Base-by-base conservation (phyloP, 768 basidiomycete species). In the Tulasnella sp. region DNA sequence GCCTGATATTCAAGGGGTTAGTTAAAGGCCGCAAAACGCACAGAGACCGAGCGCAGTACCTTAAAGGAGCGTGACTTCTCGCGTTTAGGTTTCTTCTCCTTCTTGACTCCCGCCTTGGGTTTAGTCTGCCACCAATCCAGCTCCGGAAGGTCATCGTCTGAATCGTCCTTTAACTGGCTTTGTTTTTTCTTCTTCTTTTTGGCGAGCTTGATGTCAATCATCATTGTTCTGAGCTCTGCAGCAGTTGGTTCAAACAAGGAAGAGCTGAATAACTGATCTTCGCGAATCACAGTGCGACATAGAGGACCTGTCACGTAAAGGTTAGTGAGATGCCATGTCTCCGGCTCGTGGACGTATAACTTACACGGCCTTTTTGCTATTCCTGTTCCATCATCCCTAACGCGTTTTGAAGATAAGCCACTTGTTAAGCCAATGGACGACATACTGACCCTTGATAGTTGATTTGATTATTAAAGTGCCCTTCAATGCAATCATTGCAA, bases 401-500 rank as follows among this genome's bases (percentile, higher is more conserved):
- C 8, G 29, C 22, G 19, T 39, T 37, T 34, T 12, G 19, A 37
- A 15, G 64, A 70, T n/a, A 64, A 25, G 19, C 19, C 6, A 34
- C 25, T 7, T 67, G 1, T 15, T 3, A 17, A 15, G 69, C 36
- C 15, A 1, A 54, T 25, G 7, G 67, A 25, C 68, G 39, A 29
- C 29, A 7, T 22, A 76, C 67, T 76, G 8, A 76, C 73, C 36
- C 34, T 38, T 67, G 64, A 42, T 76, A 76, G 31, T 76, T 64
- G 37, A 76, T 52, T 76, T 76, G 75, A 12, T 22, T 39, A 19
- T 68, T 40, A 39, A 76, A 76, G n/a, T 71, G 29, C 7, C 67
- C 75, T 45, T 76, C 75, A 34, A 76, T 69, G 29, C 75, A 76
- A 42, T 76, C 75, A 22, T 70, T 74, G 73, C 82, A 83, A 77